phyloP scores from a whole-genome alignment of 257 asterid species.

The Solanum dulcamara region DNA sequence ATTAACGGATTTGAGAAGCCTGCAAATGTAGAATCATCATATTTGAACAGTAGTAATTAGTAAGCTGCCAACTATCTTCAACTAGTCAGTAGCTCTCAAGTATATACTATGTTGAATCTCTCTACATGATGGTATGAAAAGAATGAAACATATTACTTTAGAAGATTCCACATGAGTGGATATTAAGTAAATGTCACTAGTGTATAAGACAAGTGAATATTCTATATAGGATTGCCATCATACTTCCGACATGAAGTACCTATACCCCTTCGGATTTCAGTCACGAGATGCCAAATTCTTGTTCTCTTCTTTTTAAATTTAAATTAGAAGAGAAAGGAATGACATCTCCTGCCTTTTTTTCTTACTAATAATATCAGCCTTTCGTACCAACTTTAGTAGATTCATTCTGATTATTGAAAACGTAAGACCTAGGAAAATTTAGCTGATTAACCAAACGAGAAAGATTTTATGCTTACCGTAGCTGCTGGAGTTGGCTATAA shows the following conservation, averaged over 20 bases:
- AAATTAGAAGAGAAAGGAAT: neutral
- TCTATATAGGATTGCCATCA: neutral
- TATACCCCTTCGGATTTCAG: neutral
- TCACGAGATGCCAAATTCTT: neutral
- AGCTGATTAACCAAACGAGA: neutral
- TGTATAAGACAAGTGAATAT: neutral
- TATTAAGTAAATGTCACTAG: neutral
- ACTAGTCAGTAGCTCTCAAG: neutral
- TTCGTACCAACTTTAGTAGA: neutral
- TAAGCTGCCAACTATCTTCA: neutral
- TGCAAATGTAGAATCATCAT: conserved; percentile 2
- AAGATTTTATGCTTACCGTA: conserved; percentile 31
- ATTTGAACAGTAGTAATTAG: neutral
- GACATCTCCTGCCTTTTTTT: neutral
- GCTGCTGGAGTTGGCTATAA: conserved; percentile 57
- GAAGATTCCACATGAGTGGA: neutral
- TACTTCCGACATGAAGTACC: neutral
- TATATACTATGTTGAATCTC: neutral
- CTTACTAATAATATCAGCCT: neutral
- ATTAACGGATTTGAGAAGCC: conserved; percentile 57
- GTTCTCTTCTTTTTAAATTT: neutral
- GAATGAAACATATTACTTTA: neutral
- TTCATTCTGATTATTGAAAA: neutral
- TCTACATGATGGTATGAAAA: neutral
- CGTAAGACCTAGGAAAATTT: neutral